Evolutionary conservation across 352 stramenopile genomes (phyloP).

Genomic region (Thraustotheca clavata): DNA sequence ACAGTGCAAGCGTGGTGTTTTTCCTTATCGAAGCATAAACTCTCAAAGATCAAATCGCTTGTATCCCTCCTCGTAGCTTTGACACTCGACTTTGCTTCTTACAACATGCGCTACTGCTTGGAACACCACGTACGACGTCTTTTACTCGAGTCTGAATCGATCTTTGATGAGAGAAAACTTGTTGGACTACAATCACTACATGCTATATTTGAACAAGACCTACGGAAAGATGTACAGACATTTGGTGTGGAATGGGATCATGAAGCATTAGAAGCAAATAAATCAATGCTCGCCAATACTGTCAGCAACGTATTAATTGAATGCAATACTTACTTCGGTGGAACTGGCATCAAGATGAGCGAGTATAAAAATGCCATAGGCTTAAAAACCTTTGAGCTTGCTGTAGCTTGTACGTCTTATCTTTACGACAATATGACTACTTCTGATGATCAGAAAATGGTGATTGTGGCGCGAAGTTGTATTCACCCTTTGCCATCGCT

Average conservation of each 20-base stretch:
- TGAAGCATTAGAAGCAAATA: slow-evolving; percentile 29
- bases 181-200: slow-evolving; percentile 44
- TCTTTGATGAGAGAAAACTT: slow-evolving; percentile 67
- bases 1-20: slow-evolving; percentile 70
- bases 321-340: slow-evolving; percentile 53
- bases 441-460: slow-evolving; percentile 53
- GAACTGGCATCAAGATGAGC: slow-evolving; percentile 25
- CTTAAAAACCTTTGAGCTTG: slow-evolving; percentile 41
- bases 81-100: slow-evolving; percentile 44
- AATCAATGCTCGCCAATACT: slow-evolving; percentile 38
- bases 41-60: slow-evolving; percentile 29
- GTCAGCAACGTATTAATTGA: slow-evolving; percentile 58
- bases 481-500: slow-evolving; percentile 40
- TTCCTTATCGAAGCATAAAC: slow-evolving; percentile 36
- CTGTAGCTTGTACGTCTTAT: slow-evolving; percentile 33
- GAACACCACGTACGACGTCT: slow-evolving; percentile 57
- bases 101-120: slow-evolving; percentile 61
- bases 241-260: slow-evolving; percentile 25
- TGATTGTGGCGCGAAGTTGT: slow-evolving; percentile 40
- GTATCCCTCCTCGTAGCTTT: slow-evolving; percentile 44
- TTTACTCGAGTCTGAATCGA: slow-evolving; percentile 43
- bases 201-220: slow-evolving; percentile 23
- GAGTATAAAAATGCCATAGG: slow-evolving; percentile 40
- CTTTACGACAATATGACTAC: slow-evolving; percentile 41
- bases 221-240: neutral